Conservation (phyloP, 1,139 yeast species). For the Yamadazyma blattariae region DNA sequence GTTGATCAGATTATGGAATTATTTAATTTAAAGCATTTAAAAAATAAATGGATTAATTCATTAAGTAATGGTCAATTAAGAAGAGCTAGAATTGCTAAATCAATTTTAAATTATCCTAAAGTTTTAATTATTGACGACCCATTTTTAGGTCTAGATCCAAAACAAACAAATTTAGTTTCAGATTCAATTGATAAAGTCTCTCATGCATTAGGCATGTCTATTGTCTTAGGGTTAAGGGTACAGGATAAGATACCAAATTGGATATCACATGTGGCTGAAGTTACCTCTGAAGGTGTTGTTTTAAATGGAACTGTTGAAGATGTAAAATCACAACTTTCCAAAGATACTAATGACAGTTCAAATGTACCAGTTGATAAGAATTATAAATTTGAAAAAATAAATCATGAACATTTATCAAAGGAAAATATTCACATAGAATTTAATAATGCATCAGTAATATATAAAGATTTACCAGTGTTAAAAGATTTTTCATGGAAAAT, state of each 20-base stretch:
- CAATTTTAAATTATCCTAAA: slow-evolving; percentile 63
- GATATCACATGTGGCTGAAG: slow-evolving; percentile 70
- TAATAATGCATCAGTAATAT: slow-evolving; percentile 60
- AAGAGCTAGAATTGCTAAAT: slow-evolving; percentile 80
- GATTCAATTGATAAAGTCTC: slow-evolving; percentile 29
- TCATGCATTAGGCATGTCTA: slow-evolving; percentile 22
- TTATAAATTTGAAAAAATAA: slow-evolving; percentile 2
- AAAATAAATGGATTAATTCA: slow-evolving; percentile 77
- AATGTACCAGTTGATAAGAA: slow-evolving; percentile 3
- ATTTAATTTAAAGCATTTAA: slow-evolving; percentile 55
- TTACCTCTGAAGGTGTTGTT: slow-evolving; percentile 51
- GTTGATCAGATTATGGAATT: slow-evolving; percentile 44
- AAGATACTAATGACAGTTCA: not conserved
- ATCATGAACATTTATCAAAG: not conserved
- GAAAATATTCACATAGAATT: slow-evolving; percentile 50
- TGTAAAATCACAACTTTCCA: slow-evolving; percentile 5
- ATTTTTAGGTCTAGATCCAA: slow-evolving; percentile 84
- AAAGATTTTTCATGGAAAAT: slow-evolving; percentile 65
- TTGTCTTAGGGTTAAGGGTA: slow-evolving; percentile 71
- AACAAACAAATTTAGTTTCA: slow-evolving; percentile 61
- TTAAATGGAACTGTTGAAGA: slow-evolving; percentile 45
- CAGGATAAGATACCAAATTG: slow-evolving; percentile 78
- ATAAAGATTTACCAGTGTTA: slow-evolving; percentile 61
- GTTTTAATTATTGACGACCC: slow-evolving; percentile 84
- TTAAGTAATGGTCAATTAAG: slow-evolving; percentile 92